phyloP scores from a whole-genome alignment of 2,329 filamentous ascomycete species.

The Malbranchea zuffiana region DNA sequence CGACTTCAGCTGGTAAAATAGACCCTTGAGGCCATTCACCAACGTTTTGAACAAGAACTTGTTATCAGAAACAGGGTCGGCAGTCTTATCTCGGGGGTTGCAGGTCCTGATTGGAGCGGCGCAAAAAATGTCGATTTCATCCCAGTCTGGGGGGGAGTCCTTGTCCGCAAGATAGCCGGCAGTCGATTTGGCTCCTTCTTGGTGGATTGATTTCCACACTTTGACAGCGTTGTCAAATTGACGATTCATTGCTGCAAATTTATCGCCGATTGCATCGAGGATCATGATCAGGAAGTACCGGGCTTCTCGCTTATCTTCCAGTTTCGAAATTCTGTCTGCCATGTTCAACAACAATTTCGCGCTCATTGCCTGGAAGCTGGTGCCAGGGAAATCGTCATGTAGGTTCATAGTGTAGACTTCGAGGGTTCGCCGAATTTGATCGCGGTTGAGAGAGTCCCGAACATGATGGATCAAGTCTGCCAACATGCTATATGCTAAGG shows the following conservation, averaged over 20 bases:
- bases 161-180: constrained; percentile 81
- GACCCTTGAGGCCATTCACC: constrained; percentile 89
- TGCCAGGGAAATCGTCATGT: constrained; percentile 90
- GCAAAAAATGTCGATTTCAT: constrained; percentile 94
- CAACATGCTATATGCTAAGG: constrained; percentile 94
- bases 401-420: constrained; percentile 95
- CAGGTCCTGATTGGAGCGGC: constrained; percentile 94
- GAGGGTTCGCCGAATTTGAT: constrained; percentile 90
- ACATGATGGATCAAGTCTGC: constrained; percentile 97
- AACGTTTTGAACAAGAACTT: constrained; percentile 96
- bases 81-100: constrained; percentile 76
- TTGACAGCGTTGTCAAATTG: constrained; percentile 94
- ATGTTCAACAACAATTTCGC: constrained; percentile 94
- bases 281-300: constrained; percentile 96
- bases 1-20: constrained; percentile 85
- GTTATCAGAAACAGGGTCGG: constrained; percentile 89
- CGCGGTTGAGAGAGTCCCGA: constrained; percentile 71
- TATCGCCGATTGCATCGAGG: constrained; percentile 92
- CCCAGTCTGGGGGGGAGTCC: constrained; percentile 78
- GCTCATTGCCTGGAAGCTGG: constrained; percentile 99
- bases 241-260: constrained; percentile 95
- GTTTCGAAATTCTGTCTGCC: constrained; percentile 92
- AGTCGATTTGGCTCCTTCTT: constrained; percentile 54
- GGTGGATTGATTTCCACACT: constrained; percentile 67
- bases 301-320: constrained; percentile 86